Conservation (phyloP, 805 yeast genomes). For the Barnettozyma vustinii region DNA sequence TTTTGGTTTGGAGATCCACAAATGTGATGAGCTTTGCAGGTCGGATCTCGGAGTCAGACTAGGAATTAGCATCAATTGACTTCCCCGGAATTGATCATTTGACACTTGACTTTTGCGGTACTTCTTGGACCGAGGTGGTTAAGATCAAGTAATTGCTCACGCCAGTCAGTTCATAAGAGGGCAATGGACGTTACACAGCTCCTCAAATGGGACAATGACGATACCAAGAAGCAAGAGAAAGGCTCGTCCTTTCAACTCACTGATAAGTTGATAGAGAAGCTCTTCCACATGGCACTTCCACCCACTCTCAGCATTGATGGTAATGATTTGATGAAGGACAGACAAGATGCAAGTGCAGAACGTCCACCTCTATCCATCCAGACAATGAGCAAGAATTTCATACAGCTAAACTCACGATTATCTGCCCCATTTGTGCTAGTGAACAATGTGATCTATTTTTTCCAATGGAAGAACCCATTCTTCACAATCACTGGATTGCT, state of each 20-base stretch:
- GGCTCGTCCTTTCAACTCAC: conserved; percentile 32
- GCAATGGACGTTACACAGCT: conserved; percentile 27
- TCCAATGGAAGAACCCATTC: conserved; percentile 61
- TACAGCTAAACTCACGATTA: conserved; percentile 55
- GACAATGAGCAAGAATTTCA: conserved; percentile 62
- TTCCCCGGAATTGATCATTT: too few species aligned
- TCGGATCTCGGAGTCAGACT: background rate
- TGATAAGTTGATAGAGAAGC: conserved; percentile 68
- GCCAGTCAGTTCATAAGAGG: background rate
- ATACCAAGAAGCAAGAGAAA: conserved; percentile 2
- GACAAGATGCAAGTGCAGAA: conserved; percentile 55
- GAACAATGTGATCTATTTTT: conserved; percentile 49
- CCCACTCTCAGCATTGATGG: conserved; percentile 43
- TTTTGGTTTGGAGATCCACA: background rate
- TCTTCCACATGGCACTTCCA: conserved; percentile 69
- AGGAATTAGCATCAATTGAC: background rate
- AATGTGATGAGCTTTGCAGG: background rate
- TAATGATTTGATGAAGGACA: conserved; percentile 37
- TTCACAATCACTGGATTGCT: conserved; percentile 55
- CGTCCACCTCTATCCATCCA: conserved; percentile 70
- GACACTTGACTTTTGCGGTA: background rate
- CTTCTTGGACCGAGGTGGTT: background rate
- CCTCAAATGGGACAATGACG: conserved; percentile 25
- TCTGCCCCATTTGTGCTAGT: conserved; percentile 56
- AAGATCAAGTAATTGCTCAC: background rate